These are phyloP conservation scores for Hymenoscyphus linearis DNA, from an alignment of 2,329 filamentous ascomycete genomes.

Conservation along the genomic window DNA sequence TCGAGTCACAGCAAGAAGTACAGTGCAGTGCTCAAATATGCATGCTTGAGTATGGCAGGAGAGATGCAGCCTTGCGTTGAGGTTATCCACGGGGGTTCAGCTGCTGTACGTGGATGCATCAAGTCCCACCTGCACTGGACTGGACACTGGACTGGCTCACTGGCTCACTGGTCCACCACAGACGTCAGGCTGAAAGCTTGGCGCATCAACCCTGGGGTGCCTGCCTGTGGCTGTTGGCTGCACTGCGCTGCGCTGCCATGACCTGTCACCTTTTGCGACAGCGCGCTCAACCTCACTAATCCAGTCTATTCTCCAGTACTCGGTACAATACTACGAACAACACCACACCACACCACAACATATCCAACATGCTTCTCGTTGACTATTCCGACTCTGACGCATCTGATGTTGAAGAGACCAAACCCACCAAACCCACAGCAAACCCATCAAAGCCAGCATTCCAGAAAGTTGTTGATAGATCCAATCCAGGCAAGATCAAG, in stretches of 20 bases:
- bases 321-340: not conserved
- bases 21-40: too few species aligned
- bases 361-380: constrained; percentile 54
- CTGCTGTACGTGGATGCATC: not conserved
- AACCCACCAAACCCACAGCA: constrained; percentile 31
- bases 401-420: constrained; percentile 47
- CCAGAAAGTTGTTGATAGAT: constrained; percentile 75
- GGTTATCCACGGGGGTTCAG: not conserved
- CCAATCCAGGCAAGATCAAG: constrained; percentile 77
- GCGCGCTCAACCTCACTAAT: too few species aligned
- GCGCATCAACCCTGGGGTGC: not conserved
- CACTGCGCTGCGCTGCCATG: too few species aligned
- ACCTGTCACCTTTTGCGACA: too few species aligned
- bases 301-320: too few species aligned
- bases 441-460: constrained; percentile 54
- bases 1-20: not conserved
- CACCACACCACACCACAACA: not conserved
- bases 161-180: too few species aligned
- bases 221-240: too few species aligned
- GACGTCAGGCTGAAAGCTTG: not conserved
- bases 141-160: not conserved
- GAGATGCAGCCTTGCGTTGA: not conserved
- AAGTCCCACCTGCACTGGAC: not conserved
- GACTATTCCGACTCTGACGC: constrained; percentile 64
- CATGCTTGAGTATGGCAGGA: not conserved